These are phyloP conservation scores for Cercospora sp. DNA, from an alignment of 2,329 filamentous ascomycete genomes.

Conservation along the genomic window DNA sequence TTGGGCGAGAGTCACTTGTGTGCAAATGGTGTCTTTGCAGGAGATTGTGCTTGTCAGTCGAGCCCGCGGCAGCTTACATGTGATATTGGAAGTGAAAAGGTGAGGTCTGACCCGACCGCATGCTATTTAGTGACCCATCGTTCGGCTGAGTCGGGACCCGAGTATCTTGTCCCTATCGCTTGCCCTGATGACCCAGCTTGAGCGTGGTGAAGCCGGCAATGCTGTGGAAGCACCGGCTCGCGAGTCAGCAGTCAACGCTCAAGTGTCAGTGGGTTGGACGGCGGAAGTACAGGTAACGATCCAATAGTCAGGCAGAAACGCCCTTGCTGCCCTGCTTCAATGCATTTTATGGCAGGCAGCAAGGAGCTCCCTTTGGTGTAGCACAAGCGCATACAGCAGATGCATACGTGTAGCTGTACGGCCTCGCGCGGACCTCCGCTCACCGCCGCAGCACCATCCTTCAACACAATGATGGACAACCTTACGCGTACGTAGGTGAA, in stretches of 20 bases:
- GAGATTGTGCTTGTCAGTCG: too few species aligned
- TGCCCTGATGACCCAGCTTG: too few species aligned
- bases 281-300: background rate
- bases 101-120: too few species aligned
- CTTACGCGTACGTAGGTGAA: background rate
- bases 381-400: background rate
- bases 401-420: background rate
- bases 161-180: too few species aligned
- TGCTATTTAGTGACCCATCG: too few species aligned
- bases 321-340: background rate
- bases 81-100: too few species aligned
- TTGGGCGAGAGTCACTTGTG: too few species aligned
- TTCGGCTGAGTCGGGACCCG: too few species aligned
- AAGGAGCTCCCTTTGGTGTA: background rate
- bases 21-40: too few species aligned
- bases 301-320: background rate
- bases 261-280: background rate
- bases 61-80: too few species aligned
- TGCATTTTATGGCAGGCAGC: background rate
- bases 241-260: background rate
- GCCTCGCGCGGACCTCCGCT: background rate
- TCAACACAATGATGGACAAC: background rate
- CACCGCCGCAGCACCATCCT: background rate
- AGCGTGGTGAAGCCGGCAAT: background rate
- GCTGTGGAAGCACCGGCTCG: background rate